These are phyloP conservation scores for Colletotrichum acutatum DNA, from an alignment of 2,329 filamentous ascomycete genomes.

Conservation along the genomic window DNA sequence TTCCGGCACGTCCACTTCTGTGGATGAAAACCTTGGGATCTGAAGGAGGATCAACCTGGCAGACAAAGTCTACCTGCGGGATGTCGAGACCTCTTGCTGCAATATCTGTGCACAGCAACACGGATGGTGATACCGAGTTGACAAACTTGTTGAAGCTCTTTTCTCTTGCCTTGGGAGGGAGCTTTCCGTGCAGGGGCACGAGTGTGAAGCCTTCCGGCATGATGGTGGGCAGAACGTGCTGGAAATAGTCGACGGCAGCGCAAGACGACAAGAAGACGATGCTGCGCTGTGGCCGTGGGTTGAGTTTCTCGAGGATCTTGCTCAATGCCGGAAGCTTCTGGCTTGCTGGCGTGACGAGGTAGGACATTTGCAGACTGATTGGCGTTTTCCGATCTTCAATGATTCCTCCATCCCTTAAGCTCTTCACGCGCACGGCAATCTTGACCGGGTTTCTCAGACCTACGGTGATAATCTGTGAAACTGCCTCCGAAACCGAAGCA, in stretches of 20 bases:
- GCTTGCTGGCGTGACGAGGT: conserved; percentile 78
- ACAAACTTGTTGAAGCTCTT: conserved; percentile 89
- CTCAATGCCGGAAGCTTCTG: conserved; percentile 83
- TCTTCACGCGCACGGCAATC: conserved; percentile 92
- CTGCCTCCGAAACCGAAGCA: conserved; percentile 94
- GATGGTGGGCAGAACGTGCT: conserved; percentile 79
- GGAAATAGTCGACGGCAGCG: conserved; percentile 94
- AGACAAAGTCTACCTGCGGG: conserved; percentile 88
- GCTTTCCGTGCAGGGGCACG: conserved; percentile 90
- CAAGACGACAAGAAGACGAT: conserved; percentile 96
- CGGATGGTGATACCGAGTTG: conserved; percentile 76
- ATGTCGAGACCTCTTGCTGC: conserved; percentile 93
- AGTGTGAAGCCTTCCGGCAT: conserved; percentile 76
- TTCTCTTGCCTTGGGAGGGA: conserved; percentile 85
- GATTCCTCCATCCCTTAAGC: conserved; percentile 68
- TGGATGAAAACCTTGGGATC: conserved; percentile 97
- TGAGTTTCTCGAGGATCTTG: conserved; percentile 74
- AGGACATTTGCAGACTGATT: conserved; percentile 91
- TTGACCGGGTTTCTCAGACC: conserved; percentile 95
- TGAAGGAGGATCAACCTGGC: conserved; percentile 84
- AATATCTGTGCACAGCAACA: conserved; percentile 93
- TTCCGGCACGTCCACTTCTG: conserved; percentile 87
- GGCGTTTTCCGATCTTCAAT: conserved; percentile 88
- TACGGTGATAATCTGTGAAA: conserved; percentile 91
- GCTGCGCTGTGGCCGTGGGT: conserved; percentile 82